Percentiles rank a stretch among this genome's conserved stretches.
These are phyloP conservation scores for Mucor mucedo DNA, from an alignment of 371 early-diverging fungal species.

Conservation along the genomic window DNA sequence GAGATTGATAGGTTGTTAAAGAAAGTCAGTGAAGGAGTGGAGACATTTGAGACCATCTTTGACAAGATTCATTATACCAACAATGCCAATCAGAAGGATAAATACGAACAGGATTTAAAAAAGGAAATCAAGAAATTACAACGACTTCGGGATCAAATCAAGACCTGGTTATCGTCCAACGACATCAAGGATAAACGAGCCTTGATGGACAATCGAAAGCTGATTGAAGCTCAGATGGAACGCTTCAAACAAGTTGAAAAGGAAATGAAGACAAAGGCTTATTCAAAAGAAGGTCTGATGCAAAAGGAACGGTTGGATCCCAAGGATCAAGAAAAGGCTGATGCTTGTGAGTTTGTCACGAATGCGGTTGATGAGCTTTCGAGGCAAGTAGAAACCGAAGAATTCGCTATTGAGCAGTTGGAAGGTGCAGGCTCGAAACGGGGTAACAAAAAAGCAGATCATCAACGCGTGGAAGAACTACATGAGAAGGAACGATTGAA, in stretches of 20 bases:
- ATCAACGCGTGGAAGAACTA: constrained; percentile 72
- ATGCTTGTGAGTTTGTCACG: constrained; percentile 81
- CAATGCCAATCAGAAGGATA: constrained; percentile 91
- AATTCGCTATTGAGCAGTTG: constrained; percentile 88
- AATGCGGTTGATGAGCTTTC: constrained; percentile 80
- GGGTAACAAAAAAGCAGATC: constrained; percentile 69
- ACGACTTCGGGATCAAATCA: constrained; percentile 94
- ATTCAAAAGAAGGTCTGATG: constrained; percentile 91
- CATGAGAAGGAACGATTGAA: constrained; percentile 69
- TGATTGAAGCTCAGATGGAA: constrained; percentile 98
- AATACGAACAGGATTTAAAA: constrained; percentile 94
- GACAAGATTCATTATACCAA: constrained; percentile 86
- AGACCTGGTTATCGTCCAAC: constrained; percentile 89
- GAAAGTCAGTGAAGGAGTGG: constrained; percentile 95
- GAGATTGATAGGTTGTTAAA: constrained; percentile 86
- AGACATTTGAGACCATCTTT: constrained; percentile 89
- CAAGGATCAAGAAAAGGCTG: constrained; percentile 86
- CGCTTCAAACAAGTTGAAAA: constrained; percentile 96
- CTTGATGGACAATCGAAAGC: constrained; percentile 86
- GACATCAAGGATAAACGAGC: constrained; percentile 96
- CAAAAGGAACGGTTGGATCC: constrained; percentile 89
- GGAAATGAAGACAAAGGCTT: constrained; percentile 98
- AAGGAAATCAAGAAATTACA: constrained; percentile 99
- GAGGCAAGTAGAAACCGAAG: constrained; percentile 87
- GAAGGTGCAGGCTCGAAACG: constrained; percentile 69